Percentiles rank a stretch among this genome's conserved stretches.
Conservation (phyloP, 2,329 filamentous ascomycete genomes). For the Metarhizium rileyi region DNA sequence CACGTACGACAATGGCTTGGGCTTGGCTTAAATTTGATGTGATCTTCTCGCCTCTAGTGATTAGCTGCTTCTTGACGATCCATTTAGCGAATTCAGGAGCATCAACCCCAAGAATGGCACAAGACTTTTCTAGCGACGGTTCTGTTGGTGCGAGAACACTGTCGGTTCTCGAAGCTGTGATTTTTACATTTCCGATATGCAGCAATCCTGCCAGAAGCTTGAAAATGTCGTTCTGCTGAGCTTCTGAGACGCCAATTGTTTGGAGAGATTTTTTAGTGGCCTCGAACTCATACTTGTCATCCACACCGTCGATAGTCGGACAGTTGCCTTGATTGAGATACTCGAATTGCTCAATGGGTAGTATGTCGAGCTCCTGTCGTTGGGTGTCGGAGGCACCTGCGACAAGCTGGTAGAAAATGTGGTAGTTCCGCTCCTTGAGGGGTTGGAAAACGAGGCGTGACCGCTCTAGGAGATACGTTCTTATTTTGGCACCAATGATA, state of each 20-base stretch:
- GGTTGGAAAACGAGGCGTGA: constrained; percentile 96
- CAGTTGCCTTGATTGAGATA: constrained; percentile 94
- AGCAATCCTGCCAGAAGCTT: constrained; percentile 80
- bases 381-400: constrained; percentile 83
- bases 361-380: constrained; percentile 66
- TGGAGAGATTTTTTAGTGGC: constrained; percentile 78
- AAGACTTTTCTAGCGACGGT: constrained; percentile 72
- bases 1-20: constrained; percentile 86
- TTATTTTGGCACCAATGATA: constrained; percentile 95
- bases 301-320: constrained; percentile 84
- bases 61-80: constrained; percentile 97
- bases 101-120: constrained; percentile 79
- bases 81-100: constrained; percentile 83
- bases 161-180: constrained; percentile 80
- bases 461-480: constrained; percentile 89
- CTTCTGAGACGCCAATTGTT: constrained; percentile 72
- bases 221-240: constrained; percentile 78
- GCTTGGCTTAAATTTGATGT: constrained; percentile 90
- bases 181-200: constrained; percentile 94
- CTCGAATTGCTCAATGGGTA: constrained; percentile 83
- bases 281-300: constrained; percentile 89
- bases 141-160: constrained; percentile 74
- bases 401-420: constrained; percentile 96
- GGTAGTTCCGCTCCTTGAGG: constrained; percentile 95
- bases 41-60: constrained; percentile 95